Base-by-base conservation (phyloP, 495 filamentous ascomycete species). In the Hyaloscypha variabilis region DNA sequence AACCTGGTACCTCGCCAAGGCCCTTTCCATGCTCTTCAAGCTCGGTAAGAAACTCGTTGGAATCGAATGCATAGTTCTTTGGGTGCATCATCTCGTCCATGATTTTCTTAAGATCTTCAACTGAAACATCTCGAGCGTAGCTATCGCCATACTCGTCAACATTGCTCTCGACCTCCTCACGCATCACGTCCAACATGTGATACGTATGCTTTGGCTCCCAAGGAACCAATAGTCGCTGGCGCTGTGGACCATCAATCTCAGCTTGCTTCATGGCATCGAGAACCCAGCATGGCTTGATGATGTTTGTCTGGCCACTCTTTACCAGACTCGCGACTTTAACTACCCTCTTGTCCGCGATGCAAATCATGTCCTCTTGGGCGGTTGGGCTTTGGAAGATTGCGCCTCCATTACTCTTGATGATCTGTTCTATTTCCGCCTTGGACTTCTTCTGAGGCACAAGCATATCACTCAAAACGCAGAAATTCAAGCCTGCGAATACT, bases 381-480 rank as follows among this genome's bases (percentile, higher is more conserved):
- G 76, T 87, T 28, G 91, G 83, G 8, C 85, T 87, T 73, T 97
- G 93, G 51, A 87, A 89, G 51, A 97, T 84, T 42, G 79, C 86
- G n/a, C 93, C 95, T 25, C 95, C 96, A 62, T 98, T 86, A 24
- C 87, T 82, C 74, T 97, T 98, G 69, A 97, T 85, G 1, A 98
- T 79, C 50, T 88, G 82, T 73, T 98, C 94, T n/a, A 98, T 76
- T 57, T 94, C 88, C 0, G 83, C 79, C 72, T 97, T 98, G 30
- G 83, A 80, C 71, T 85, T 90, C 77, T 92, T 94, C 19, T 77
- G 63, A 1, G 77, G 80, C 19, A 69, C 67, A 8, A 78, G 54
- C 64, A 75, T 72, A 51, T 83, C 79, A 6, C 75, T 80, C 28
- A 83, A 67, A 68, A 79, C 82, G 82, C 88, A 97, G 72, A 99